phyloP scores from a whole-genome alignment of 768 basidiomycete species.

The Obba rivulosa region DNA sequence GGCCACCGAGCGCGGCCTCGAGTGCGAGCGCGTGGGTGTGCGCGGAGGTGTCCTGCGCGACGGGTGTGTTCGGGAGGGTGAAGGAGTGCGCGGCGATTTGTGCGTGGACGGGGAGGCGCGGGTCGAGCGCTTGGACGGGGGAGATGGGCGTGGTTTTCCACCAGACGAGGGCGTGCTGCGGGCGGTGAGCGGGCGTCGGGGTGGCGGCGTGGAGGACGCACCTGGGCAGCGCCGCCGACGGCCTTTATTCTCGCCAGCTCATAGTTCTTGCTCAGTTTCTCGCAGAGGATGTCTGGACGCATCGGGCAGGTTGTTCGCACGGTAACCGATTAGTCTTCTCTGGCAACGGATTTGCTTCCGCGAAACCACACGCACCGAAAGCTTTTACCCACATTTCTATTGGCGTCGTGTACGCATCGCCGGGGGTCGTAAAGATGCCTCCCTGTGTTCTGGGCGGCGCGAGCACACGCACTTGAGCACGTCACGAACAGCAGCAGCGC shows the following conservation, averaged over 20 bases:
- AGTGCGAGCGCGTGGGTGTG: conserved; percentile 73
- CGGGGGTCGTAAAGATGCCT: conserved; percentile 81
- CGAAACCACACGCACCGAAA: conserved; percentile 56
- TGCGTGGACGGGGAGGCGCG: conserved; percentile 59
- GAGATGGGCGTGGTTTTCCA: conserved; percentile 79
- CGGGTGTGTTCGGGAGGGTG: conserved; percentile 68
- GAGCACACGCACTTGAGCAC: not conserved
- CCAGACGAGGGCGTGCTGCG: conserved; percentile 72
- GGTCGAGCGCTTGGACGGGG: conserved; percentile 67
- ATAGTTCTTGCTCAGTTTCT: conserved; percentile 65
- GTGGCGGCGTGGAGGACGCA: conserved; percentile 25
- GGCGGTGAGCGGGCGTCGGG: not conserved
- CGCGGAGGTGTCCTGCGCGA: conserved; percentile 76
- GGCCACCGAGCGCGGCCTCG: conserved; percentile 71
- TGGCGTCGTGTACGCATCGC: conserved; percentile 83
- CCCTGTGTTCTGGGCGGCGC: conserved; percentile 61
- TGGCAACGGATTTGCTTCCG: conserved; percentile 56
- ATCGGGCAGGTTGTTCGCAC: conserved; percentile 7
- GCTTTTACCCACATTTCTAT: conserved; percentile 90
- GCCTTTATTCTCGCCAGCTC: conserved; percentile 69
- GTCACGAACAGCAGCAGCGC: not conserved
- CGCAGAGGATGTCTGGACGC: conserved; percentile 60
- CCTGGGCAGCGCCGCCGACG: conserved; percentile 77
- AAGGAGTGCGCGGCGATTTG: conserved; percentile 67
- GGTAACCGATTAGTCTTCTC: conserved; percentile 17